phyloP scores from a whole-genome alignment of 345 rosid species.

The Lepidium aucheri region DNA sequence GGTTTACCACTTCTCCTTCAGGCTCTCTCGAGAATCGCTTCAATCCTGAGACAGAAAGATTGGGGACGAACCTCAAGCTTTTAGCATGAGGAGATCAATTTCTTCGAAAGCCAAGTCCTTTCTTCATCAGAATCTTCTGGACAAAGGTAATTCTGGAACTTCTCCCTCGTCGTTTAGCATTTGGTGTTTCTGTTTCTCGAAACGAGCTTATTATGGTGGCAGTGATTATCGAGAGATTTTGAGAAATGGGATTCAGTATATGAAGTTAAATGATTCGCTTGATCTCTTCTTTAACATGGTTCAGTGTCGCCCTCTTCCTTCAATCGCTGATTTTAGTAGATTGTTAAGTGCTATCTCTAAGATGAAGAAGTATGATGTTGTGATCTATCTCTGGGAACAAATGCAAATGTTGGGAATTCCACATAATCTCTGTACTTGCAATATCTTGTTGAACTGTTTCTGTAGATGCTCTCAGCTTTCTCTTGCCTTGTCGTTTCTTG shows the following conservation, averaged over 20 bases:
- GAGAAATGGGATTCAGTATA: constrained; percentile 3
- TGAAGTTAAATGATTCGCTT: constrained; percentile 24
- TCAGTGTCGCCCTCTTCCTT: constrained; percentile 20
- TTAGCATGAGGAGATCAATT: constrained; percentile 22
- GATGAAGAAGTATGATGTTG: constrained; percentile 14
- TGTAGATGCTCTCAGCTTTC: constrained; percentile 4
- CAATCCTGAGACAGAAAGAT: constrained; percentile 1
- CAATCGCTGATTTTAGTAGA: constrained; percentile 20
- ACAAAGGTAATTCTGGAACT: constrained; percentile 1
- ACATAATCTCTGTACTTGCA: constrained; percentile 19
- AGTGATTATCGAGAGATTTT: constrained; percentile 1
- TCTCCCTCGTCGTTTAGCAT: constrained; percentile 3
- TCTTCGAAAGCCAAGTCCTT: constrained; percentile 12
- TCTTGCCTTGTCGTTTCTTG: constrained; percentile 18
- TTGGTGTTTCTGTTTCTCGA: constrained; percentile 13
- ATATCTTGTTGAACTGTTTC: constrained; percentile 18
- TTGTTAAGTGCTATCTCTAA: constrained; percentile 15
- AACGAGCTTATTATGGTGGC: constrained; percentile 13
- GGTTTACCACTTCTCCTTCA: background rate
- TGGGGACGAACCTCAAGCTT: background rate
- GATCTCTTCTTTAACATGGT: constrained; percentile 27
- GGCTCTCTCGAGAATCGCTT: background rate
- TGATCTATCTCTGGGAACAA: constrained; percentile 18
- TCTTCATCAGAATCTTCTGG: constrained; percentile 12
- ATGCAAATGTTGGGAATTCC: constrained; percentile 11